Evolutionary conservation across 495 filamentous ascomycete species (phyloP).

Genomic region (Neurospora sp.): DNA sequence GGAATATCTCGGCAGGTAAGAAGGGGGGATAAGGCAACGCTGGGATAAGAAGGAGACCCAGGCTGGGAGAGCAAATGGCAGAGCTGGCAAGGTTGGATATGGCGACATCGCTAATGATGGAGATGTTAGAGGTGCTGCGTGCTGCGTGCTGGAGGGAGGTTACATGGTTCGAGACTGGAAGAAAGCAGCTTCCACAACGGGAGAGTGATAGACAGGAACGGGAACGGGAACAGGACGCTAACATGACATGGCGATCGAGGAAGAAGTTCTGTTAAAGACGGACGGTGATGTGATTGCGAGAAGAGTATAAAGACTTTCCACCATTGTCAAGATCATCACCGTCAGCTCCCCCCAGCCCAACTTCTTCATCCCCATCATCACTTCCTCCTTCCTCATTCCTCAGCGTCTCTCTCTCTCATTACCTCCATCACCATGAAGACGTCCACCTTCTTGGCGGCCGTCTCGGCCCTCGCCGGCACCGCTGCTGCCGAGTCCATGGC

Average conservation of each 20-base stretch:
- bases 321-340: neutral
- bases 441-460: neutral
- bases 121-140: neutral
- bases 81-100: neutral
- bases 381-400: neutral
- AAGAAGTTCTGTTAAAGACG: neutral
- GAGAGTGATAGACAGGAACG: neutral
- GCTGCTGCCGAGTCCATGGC: constrained; percentile 10
- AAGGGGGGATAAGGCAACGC: neutral
- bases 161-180: neutral
- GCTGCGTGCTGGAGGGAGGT: neutral
- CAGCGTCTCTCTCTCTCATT: neutral
- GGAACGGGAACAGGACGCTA: neutral
- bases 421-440: neutral
- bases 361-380: neutral
- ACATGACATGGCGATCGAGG: neutral
- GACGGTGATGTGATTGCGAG: neutral
- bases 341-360: neutral
- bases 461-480: neutral
- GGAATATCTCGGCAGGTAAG: too few relatives aligned
- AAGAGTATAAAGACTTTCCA: neutral
- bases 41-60: neutral
- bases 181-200: neutral
- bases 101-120: neutral
- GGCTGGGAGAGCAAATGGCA: neutral